A percentile compares a stretch with the other conserved stretches of the same genome.
Conservation (phyloP, 2,329 filamentous ascomycete species). For the Botryotinia narcissicola region DNA sequence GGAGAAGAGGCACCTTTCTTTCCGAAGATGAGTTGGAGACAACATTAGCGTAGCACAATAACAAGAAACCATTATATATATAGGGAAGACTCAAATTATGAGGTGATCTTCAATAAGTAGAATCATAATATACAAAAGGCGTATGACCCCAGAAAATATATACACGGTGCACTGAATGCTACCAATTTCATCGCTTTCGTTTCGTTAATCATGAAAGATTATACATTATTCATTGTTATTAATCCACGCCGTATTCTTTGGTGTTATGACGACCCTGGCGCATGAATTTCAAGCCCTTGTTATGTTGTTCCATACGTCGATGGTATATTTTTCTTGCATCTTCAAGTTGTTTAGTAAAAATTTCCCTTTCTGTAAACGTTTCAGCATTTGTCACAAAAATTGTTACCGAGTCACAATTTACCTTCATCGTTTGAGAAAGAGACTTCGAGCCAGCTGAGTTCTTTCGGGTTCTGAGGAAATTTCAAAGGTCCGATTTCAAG, state of each 20-base stretch:
- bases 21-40: background rate
- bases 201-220: background rate
- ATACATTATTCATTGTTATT: background rate
- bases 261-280: constrained; percentile 1
- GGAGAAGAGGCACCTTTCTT: background rate
- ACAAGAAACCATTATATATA: background rate
- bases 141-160: background rate
- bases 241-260: background rate
- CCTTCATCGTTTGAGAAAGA: constrained; percentile 1
- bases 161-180: background rate
- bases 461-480: background rate
- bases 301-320: background rate
- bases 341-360: background rate
- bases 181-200: background rate
- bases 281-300: background rate
- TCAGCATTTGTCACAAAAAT: background rate
- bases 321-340: background rate
- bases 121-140: background rate
- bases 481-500: constrained; percentile 6
- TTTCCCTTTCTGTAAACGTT: background rate
- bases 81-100: background rate
- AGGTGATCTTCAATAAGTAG: too few species aligned
- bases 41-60: background rate
- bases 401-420: background rate
- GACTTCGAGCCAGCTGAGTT: constrained; percentile 11